Evolutionary conservation across 2,329 filamentous ascomycete genomes (phyloP).

Genomic region (Pseudogymnoascus sp.): DNA sequence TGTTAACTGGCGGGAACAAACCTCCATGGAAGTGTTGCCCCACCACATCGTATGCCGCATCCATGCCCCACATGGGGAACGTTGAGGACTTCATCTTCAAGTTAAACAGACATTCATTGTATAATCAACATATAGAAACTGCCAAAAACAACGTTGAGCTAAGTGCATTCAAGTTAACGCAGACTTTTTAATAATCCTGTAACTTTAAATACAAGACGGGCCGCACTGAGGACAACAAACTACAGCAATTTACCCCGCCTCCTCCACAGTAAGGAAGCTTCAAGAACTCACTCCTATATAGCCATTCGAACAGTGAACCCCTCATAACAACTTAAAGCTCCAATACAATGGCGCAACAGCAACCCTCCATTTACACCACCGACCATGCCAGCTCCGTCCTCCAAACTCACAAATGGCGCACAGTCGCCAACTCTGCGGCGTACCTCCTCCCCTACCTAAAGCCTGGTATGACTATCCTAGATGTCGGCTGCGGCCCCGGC

Average conservation of each 20-base stretch:
- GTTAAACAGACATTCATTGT: not conserved
- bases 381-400: constrained; percentile 18
- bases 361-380: constrained; percentile 13
- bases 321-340: not conserved
- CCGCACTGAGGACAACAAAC: not conserved
- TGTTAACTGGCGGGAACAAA: not conserved
- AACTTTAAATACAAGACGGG: not conserved
- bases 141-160: not conserved
- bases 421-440: constrained; percentile 37
- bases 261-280: not conserved
- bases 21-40: not conserved
- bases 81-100: not conserved
- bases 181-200: not conserved
- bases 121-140: not conserved
- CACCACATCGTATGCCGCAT: not conserved
- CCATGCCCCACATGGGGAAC: not conserved
- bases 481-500: constrained; percentile 43
- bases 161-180: not conserved
- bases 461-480: constrained; percentile 30
- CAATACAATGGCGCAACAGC: not conserved
- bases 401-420: constrained; percentile 33
- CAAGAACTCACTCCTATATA: not conserved
- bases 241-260: not conserved
- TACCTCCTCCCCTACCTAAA: constrained; percentile 37
- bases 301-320: not conserved